Conservation (phyloP, 768 basidiomycete genomes). For the Boletus rex-veris region DNA sequence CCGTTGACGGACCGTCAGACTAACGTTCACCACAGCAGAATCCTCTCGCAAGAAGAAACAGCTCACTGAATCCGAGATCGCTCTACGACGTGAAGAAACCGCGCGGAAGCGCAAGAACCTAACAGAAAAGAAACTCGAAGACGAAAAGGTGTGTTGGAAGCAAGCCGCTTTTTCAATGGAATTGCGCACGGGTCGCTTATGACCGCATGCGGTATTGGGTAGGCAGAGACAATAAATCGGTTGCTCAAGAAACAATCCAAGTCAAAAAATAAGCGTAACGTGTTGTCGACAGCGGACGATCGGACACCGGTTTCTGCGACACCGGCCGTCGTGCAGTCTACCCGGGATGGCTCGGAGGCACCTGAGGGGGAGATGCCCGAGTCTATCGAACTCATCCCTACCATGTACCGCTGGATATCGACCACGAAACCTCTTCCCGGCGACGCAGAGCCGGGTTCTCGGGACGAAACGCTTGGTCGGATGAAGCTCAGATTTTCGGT, state of each 20-base stretch:
- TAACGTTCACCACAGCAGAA: slow-evolving; percentile 1
- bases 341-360: slow-evolving; percentile 29
- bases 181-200: neutral
- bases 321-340: slow-evolving; percentile 27
- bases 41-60: slow-evolving; percentile 47
- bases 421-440: slow-evolving; percentile 36
- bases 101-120: slow-evolving; percentile 79
- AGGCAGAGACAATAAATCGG: slow-evolving; percentile 88
- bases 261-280: slow-evolving; percentile 57
- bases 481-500: slow-evolving; percentile 56
- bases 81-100: slow-evolving; percentile 73
- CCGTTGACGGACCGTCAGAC: neutral
- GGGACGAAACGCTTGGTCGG: slow-evolving; percentile 1
- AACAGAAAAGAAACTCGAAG: slow-evolving; percentile 14
- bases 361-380: slow-evolving; percentile 41
- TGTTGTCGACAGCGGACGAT: slow-evolving; percentile 46
- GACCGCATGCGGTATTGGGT: neutral
- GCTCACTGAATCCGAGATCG: slow-evolving; percentile 69
- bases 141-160: slow-evolving; percentile 47
- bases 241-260: slow-evolving; percentile 82
- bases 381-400: slow-evolving; percentile 42
- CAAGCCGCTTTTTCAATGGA: neutral
- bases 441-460: slow-evolving; percentile 1
- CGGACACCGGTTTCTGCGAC: slow-evolving; percentile 33
- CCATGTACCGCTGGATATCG: slow-evolving; percentile 73